Conservation (phyloP, 176 grass and related monocot genomes). For the Bonia amplexicaulis region DNA sequence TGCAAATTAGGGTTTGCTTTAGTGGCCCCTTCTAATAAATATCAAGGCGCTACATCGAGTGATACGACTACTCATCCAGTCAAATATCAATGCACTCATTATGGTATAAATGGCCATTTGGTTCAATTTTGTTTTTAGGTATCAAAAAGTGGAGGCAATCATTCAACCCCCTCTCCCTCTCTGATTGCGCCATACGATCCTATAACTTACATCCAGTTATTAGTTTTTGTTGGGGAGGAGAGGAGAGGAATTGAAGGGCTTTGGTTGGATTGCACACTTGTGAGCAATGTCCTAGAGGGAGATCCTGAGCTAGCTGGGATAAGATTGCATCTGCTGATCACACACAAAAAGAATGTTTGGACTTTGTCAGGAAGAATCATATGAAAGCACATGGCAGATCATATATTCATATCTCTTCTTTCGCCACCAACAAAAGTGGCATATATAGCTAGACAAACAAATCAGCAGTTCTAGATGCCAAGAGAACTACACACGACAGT, state of each 20-base stretch:
- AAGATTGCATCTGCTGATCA: constrained; percentile 42
- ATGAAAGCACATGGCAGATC: constrained; percentile 44
- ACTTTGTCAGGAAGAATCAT: constrained; percentile 37
- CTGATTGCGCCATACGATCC: no score
- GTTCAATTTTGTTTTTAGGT: no score
- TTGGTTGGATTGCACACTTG: constrained; percentile 39
- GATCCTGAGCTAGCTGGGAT: constrained; percentile 31
- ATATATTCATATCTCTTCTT: constrained; percentile 30
- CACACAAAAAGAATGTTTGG: constrained; percentile 53
- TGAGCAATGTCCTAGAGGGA: constrained; percentile 36
- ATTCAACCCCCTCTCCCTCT: no score
- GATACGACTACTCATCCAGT: no score
- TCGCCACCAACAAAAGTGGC: constrained; percentile 14
- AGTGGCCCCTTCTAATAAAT: no score
- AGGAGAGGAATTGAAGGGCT: not conserved
- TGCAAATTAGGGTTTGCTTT: no score
- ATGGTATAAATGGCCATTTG: no score
- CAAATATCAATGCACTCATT: no score
- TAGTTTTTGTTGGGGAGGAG: not conserved
- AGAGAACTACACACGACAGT: not conserved
- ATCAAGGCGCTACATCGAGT: no score
- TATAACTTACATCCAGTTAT: not conserved
- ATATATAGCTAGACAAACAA: constrained; percentile 2
- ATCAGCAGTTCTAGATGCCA: constrained; percentile 18
- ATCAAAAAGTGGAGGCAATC: no score